These are phyloP conservation scores for Phytophthora fragariae DNA, from an alignment of 352 stramenopile species.

Conservation along the genomic window DNA sequence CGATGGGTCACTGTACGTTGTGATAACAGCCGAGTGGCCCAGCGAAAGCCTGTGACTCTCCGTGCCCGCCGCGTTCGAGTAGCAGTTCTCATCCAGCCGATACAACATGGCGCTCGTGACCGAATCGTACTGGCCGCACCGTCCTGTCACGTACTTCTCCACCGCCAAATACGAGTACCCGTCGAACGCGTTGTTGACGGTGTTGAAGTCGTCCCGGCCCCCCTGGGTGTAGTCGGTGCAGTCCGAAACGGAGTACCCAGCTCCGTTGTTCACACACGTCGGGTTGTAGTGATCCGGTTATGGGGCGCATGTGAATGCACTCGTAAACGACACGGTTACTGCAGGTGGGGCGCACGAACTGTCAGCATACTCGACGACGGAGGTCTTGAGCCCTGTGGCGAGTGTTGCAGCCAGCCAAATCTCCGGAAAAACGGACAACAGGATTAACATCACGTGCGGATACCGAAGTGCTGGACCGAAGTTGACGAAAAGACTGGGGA, in stretches of 20 bases:
- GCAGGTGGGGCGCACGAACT: not conserved
- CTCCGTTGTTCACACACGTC: not conserved
- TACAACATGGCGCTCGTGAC: not conserved
- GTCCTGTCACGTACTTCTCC: constrained; percentile 2
- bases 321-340: not conserved
- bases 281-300: constrained; percentile 9
- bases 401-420: not conserved
- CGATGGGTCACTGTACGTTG: not conserved
- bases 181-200: not conserved
- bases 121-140: not conserved
- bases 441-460: not conserved
- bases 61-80: constrained; percentile 11
- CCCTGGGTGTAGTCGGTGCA: constrained; percentile 9
- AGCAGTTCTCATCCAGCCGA: constrained; percentile 15
- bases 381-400: not conserved
- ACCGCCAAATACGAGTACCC: constrained; percentile 6
- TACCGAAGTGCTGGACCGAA: not conserved
- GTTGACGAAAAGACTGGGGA: too few species aligned
- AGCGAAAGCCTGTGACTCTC: constrained; percentile 9
- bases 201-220: constrained; percentile 6
- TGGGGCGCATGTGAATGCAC: constrained; percentile 1
- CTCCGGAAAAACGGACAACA: not conserved
- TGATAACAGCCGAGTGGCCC: not conserved
- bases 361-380: not conserved
- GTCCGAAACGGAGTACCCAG: constrained; percentile 14